Percentiles rank a stretch among this genome's conserved stretches.
These are phyloP conservation scores for Nepenthes mirabilis DNA, from an alignment of 148 eudicot genomes.

Conservation along the genomic window DNA sequence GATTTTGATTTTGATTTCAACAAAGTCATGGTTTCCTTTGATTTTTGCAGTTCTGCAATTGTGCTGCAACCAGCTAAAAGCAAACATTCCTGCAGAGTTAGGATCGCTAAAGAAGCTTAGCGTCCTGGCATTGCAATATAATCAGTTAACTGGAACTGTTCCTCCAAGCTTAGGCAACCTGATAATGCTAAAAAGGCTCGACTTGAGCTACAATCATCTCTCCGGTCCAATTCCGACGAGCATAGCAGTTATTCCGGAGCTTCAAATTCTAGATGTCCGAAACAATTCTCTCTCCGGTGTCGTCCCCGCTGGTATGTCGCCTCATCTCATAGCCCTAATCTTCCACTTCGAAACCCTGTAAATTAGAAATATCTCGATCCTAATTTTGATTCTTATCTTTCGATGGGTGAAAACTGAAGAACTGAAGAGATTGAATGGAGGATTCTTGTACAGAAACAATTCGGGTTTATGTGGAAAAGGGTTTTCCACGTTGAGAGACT, in stretches of 20 bases:
- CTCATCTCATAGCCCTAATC: not conserved
- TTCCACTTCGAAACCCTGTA: not conserved
- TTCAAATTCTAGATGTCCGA: conserved; percentile 45
- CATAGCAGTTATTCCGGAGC: conserved; percentile 30
- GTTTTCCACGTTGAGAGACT: conserved; percentile 41
- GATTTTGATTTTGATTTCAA: not conserved
- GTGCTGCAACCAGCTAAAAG: conserved; percentile 60
- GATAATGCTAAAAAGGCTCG: conserved; percentile 43
- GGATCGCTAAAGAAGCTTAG: conserved; percentile 51
- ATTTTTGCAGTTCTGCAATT: conserved; percentile 55
- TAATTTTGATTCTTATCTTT: not conserved
- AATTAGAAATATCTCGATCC: not conserved
- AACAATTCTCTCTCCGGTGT: conserved; percentile 73
- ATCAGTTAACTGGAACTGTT: conserved; percentile 47
- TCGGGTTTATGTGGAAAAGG: conserved; percentile 56
- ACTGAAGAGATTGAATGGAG: conserved; percentile 44
- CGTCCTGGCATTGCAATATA: conserved; percentile 46
- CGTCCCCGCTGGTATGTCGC: conserved; percentile 51
- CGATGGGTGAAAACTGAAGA: conserved; percentile 22
- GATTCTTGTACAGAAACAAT: conserved; percentile 48
- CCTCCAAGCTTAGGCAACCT: conserved; percentile 55
- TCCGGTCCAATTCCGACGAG: conserved; percentile 57
- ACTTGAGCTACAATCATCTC: conserved; percentile 65
- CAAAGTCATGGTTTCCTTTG: not conserved
- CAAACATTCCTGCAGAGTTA: conserved; percentile 55